Base-by-base conservation (phyloP, 228 moss, liverwort and hornwort species). In the Sphagnum magellanicum region DNA sequence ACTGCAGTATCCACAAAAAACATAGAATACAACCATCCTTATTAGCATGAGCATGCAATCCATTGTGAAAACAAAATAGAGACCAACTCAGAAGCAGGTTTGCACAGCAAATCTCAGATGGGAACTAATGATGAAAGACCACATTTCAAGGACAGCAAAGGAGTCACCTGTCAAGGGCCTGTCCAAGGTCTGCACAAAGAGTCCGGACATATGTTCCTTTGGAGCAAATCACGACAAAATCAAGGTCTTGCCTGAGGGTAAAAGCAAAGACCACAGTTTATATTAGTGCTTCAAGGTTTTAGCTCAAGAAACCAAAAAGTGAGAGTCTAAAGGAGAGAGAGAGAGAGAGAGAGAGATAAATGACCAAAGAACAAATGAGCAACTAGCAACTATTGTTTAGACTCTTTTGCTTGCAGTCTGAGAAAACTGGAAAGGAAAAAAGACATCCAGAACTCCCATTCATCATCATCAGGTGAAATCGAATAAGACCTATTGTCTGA, bases 181-280 rank as follows among this genome's bases (percentile, higher is more conserved):
- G 72, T 50, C 80, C 90, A 48, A 95, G 83, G 78, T 92, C 95
- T 6, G 89, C 84, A 82, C 95, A 95, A 51, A 95, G 72, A 4
- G 95, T 88, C 57, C 95, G 85, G 13, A 95, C 80, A 52, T 92
- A 95, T 48, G 95, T 95, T 74, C 92, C 95, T 72, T 95, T 95
- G 5, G 92, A 95, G 75, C 92, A 92, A 16, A 81, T 78, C 10
- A 92, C 82, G 50, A 68, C 77, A 63, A 95, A 95, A 74, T 90
- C 75, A 75, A 90, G 76, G 65, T 95, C 87, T 79, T 92, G 92
- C 83, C 94, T 95, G 90, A 50, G 51, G 58, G 8, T 17, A 14
- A 51, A 61, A 32, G 55, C 12, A 8, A 55, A 55, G 12, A 55
- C 55, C 8, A 55, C 8, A 8, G 1, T 55, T 8, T 4, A 8